phyloP scores from a whole-genome alignment of 805 yeast species.

The Yarrowia bubula region DNA sequence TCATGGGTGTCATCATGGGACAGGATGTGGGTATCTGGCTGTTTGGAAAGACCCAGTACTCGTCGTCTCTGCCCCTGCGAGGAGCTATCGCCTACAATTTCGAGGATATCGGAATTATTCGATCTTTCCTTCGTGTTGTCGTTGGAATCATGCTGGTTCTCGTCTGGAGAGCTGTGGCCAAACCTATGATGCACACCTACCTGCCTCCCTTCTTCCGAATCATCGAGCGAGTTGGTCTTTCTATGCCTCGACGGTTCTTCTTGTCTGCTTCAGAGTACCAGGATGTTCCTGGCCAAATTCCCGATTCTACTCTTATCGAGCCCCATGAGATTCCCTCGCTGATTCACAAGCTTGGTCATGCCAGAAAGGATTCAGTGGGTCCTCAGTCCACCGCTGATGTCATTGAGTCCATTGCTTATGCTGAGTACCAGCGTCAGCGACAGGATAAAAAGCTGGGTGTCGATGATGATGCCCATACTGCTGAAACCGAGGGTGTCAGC shows the following conservation, averaged over 20 bases:
- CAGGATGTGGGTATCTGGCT: slow-evolving; percentile 50
- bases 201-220: slow-evolving; percentile 59
- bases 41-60: slow-evolving; percentile 13
- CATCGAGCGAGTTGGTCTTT: slow-evolving; percentile 40
- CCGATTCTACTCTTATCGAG: slow-evolving; percentile 39
- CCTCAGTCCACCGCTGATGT: slow-evolving; percentile 46
- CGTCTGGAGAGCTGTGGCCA: slow-evolving; percentile 71
- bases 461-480: neutral
- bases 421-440: slow-evolving; percentile 35
- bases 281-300: slow-evolving; percentile 39
- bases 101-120: slow-evolving; percentile 32
- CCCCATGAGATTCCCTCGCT: slow-evolving; percentile 38
- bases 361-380: slow-evolving; percentile 43
- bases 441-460: slow-evolving; percentile 13
- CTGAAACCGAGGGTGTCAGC: neutral
- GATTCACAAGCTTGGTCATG: slow-evolving; percentile 34
- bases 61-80: neutral
- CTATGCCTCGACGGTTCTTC: slow-evolving; percentile 44
- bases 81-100: slow-evolving; percentile 32
- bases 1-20: slow-evolving; percentile 83
- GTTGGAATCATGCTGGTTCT: slow-evolving; percentile 64
- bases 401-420: slow-evolving; percentile 41
- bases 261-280: slow-evolving; percentile 41
- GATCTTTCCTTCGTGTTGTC: slow-evolving; percentile 48
- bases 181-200: slow-evolving; percentile 57